These are phyloP conservation scores for Phytophthora rubi DNA, from an alignment of 352 stramenopile genomes.

Conservation along the genomic window DNA sequence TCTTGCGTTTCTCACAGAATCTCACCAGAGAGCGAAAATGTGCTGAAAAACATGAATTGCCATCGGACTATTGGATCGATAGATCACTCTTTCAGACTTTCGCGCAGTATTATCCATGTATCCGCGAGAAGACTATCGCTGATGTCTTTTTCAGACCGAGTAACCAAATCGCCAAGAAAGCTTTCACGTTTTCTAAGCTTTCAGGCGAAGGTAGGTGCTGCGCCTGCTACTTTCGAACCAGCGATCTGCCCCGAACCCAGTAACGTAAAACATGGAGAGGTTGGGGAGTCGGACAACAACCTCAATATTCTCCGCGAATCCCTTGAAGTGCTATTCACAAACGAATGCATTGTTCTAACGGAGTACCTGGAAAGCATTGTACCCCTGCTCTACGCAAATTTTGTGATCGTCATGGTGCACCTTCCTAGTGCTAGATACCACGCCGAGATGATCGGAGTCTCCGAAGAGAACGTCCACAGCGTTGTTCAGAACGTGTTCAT, in stretches of 20 bases:
- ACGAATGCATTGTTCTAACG: constrained; percentile 37
- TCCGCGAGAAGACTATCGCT: neutral
- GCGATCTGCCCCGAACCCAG: neutral
- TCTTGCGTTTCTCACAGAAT: constrained; percentile 14
- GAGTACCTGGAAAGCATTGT: constrained; percentile 44
- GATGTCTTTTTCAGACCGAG: neutral
- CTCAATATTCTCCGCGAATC: neutral
- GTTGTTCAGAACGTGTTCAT: constrained; percentile 18
- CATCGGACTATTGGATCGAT: neutral
- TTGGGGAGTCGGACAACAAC: neutral
- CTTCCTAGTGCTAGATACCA: constrained; percentile 38
- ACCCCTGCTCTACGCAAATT: constrained; percentile 31
- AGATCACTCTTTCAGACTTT: neutral
- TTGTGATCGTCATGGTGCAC: constrained; percentile 12
- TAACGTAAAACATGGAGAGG: neutral
- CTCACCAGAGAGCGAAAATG: neutral
- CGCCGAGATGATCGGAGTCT: constrained; percentile 25
- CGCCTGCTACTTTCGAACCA: neutral
- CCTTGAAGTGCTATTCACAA: constrained; percentile 32
- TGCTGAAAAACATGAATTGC: neutral
- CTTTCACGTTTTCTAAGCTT: neutral
- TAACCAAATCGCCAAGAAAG: neutral
- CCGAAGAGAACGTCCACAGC: neutral
- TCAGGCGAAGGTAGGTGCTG: neutral
- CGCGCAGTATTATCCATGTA: neutral